Conservation (phyloP, 1,284 basidiomycete species). For the Volvariella volvacea region DNA sequence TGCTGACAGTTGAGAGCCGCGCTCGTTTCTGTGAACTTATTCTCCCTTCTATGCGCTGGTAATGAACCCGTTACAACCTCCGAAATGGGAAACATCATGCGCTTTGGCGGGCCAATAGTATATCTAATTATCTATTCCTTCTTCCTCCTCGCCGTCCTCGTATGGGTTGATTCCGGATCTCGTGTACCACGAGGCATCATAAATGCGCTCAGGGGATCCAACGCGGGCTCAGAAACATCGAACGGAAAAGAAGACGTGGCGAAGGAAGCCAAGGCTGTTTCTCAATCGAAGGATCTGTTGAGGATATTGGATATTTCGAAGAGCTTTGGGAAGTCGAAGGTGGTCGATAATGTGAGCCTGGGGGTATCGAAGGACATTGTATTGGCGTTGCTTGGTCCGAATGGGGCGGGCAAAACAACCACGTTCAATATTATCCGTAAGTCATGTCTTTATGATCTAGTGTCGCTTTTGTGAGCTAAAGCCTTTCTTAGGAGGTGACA, state of each 20-base stretch:
- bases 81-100: constrained; percentile 45
- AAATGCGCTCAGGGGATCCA: constrained; percentile 4
- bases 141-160: constrained; percentile 24
- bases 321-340: constrained; percentile 48
- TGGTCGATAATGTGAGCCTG: constrained; percentile 71
- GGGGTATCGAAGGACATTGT: constrained; percentile 58
- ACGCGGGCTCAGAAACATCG: neutral
- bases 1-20: constrained; percentile 41
- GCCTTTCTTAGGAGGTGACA: constrained; percentile 44
- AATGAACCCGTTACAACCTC: constrained; percentile 32
- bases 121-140: constrained; percentile 53
- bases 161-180: constrained; percentile 29
- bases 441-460: constrained; percentile 17
- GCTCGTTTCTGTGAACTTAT: constrained; percentile 71
- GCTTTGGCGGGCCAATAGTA: constrained; percentile 69
- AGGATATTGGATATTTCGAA: constrained; percentile 66
- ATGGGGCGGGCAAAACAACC: constrained; percentile 79
- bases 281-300: constrained; percentile 46
- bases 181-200: constrained; percentile 15
- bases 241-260: constrained; percentile 35
- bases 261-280: constrained; percentile 45
- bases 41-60: constrained; percentile 68
- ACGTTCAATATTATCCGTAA: constrained; percentile 70
- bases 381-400: constrained; percentile 73
- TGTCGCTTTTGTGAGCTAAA: neutral